Evolutionary conservation across 257 asterid species (phyloP).

Genomic region (Plectranthus barbatus): DNA sequence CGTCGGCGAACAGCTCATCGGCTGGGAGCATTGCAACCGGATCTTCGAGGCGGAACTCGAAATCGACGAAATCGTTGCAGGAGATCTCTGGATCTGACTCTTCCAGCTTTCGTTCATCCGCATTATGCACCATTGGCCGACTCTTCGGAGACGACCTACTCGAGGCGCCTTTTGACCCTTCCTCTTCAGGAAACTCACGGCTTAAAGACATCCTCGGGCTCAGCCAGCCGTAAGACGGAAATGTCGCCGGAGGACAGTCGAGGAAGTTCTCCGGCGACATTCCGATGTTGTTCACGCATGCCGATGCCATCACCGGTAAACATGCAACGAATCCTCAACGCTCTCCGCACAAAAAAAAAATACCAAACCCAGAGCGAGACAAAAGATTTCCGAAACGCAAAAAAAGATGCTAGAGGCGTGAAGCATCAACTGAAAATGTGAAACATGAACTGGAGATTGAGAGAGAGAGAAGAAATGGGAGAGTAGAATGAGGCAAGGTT

Average conservation of each 20-base stretch:
- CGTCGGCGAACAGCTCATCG: conserved; percentile 84
- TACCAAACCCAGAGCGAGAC: neutral
- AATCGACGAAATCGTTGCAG: conserved; percentile 40
- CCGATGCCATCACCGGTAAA: conserved; percentile 57
- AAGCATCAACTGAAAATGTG: no score
- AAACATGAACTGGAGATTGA: neutral
- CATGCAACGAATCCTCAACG: conserved; percentile 20
- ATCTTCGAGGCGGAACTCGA: conserved; percentile 86
- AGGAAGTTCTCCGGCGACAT: conserved; percentile 48
- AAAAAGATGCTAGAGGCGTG: conserved; percentile 2
- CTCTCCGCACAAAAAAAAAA: neutral
- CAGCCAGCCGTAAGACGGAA: conserved; percentile 45
- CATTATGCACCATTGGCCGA: conserved; percentile 12
- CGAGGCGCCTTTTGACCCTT: conserved; percentile 17
- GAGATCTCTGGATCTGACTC: conserved; percentile 56
- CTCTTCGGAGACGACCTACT: conserved; percentile 18
- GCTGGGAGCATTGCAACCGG: conserved; percentile 85
- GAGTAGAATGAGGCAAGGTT: neutral
- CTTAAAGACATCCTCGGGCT: conserved; percentile 42
- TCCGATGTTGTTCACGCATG: conserved; percentile 52
- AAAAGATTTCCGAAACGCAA: neutral
- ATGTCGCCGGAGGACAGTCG: conserved; percentile 43
- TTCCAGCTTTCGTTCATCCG: conserved; percentile 16
- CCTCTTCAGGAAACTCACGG: conserved; percentile 27
- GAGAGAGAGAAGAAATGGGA: neutral